Conservation (phyloP, 179 eudicot genomes). For the Vitellaria paradoxa region DNA sequence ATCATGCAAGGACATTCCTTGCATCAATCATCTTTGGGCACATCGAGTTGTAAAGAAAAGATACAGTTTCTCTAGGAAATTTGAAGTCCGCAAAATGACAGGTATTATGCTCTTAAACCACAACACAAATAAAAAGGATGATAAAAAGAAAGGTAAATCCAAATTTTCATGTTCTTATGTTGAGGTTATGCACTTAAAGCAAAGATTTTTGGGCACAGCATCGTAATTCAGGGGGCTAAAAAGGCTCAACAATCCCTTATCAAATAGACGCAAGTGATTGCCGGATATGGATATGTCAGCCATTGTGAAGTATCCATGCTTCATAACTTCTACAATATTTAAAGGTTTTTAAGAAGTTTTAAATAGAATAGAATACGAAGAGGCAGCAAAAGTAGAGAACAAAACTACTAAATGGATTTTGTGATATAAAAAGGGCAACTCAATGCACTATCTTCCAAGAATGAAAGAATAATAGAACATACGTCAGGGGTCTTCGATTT, state of each 20-base stretch:
- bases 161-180: not conserved
- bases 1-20: not conserved
- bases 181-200: not conserved
- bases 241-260: not conserved
- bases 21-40: not conserved
- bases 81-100: not conserved
- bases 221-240: not conserved
- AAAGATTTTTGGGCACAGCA: not conserved
- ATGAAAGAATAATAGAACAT: constrained; percentile 18
- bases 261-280: too few species aligned
- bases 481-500: constrained; percentile 73
- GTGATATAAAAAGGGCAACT: not conserved
- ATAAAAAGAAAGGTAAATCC: not conserved
- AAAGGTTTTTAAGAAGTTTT: not conserved
- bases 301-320: too few species aligned
- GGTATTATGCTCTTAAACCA: not conserved
- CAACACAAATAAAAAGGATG: not conserved
- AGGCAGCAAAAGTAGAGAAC: not conserved
- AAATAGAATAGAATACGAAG: not conserved
- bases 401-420: not conserved
- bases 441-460: not conserved
- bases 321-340: not conserved
- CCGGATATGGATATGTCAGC: too few species aligned
- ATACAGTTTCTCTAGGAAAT: not conserved
- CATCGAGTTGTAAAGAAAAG: not conserved